phyloP scores from a whole-genome alignment of 2,329 filamentous ascomycete species.

The Hysterium pulicare region DNA sequence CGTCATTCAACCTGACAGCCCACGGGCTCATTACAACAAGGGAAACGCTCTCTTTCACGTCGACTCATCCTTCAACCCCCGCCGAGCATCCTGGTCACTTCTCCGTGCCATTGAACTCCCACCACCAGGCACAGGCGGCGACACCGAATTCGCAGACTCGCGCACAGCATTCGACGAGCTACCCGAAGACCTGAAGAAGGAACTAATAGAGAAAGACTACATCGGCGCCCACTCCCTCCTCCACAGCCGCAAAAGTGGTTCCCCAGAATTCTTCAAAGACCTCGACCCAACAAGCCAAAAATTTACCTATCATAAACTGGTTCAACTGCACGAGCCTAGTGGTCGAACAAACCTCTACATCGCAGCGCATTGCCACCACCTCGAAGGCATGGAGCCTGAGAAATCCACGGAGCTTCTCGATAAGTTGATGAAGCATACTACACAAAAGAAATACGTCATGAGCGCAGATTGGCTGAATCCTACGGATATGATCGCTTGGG shows the following conservation, averaged over 20 bases:
- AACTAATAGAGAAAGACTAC: conserved; percentile 17
- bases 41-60: conserved; percentile 32
- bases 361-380: conserved; percentile 52
- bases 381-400: conserved; percentile 40
- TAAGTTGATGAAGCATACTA: conserved; percentile 47
- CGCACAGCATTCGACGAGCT: conserved; percentile 31
- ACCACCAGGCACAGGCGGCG: conserved; percentile 20
- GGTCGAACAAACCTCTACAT: conserved; percentile 54
- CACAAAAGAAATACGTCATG: conserved; percentile 47
- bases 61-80: conserved; percentile 28
- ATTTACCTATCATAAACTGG: conserved; percentile 47
- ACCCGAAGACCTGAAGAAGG: conserved; percentile 18
- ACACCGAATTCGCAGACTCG: conserved; percentile 26
- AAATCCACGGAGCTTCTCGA: conserved; percentile 37
- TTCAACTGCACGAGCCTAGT: conserved; percentile 52
- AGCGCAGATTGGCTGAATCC: conserved; percentile 48
- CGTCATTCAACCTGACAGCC: conserved; percentile 41
- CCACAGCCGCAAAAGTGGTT: conserved; percentile 52
- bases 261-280: conserved; percentile 48
- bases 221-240: conserved; percentile 40
- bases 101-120: conserved; percentile 21
- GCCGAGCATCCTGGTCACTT: conserved; percentile 21
- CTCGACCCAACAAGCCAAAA: conserved; percentile 40
- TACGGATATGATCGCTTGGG: conserved; percentile 57
- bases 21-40: conserved; percentile 42